phyloP scores from a whole-genome alignment of 2,329 filamentous ascomycete species.

The Calonectria pseudoreteaudii region DNA sequence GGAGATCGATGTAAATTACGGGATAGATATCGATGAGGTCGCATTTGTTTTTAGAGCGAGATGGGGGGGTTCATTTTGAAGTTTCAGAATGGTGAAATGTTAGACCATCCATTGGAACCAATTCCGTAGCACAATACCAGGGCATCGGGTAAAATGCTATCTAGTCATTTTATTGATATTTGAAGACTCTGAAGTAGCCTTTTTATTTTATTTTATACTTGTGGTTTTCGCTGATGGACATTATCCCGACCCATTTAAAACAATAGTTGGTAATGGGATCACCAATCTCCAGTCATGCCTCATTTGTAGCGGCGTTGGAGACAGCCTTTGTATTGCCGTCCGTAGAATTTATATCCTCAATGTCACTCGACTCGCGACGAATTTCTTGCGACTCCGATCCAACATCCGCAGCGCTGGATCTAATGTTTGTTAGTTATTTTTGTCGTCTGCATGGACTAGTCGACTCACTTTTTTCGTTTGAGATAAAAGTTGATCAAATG shows the following conservation, averaged over 20 bases:
- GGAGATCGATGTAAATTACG: neutral
- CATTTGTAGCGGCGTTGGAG: neutral
- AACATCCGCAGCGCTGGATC: neutral
- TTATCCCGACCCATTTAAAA: neutral
- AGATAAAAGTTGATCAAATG: neutral
- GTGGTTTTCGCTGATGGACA: neutral
- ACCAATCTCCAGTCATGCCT: neutral
- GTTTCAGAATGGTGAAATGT: neutral
- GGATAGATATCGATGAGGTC: neutral
- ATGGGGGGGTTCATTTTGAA: neutral
- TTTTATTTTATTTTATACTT: neutral
- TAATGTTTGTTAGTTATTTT: neutral
- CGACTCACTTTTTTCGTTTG: neutral
- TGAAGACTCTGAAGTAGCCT: neutral
- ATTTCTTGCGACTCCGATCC: neutral
- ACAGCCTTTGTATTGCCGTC: neutral
- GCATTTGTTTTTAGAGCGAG: neutral
- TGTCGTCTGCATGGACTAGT: no score
- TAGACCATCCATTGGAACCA: neutral
- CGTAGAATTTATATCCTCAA: neutral
- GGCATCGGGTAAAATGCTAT: fast-evolving
- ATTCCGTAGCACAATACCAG: neutral
- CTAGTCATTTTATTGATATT: neutral
- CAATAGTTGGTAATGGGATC: neutral
- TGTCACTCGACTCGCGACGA: neutral